Conservation (phyloP, 169 alveolate species). For the Cryptosporidium sp. region DNA sequence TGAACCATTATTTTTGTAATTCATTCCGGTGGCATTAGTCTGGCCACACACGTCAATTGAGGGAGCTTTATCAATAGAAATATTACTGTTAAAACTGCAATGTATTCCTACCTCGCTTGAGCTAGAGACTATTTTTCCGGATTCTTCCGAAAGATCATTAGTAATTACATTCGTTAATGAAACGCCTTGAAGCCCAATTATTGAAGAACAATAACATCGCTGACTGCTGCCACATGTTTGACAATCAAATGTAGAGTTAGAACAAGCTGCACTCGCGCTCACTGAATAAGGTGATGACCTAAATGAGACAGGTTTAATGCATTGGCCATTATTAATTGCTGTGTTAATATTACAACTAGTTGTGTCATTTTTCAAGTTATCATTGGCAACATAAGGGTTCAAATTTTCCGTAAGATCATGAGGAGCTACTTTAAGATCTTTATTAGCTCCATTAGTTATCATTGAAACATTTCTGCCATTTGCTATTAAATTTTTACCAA, state of each 20-base stretch:
- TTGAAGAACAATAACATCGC: conserved; percentile 22
- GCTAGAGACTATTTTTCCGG: not conserved
- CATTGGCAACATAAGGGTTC: conserved; percentile 4
- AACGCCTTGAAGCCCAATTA: conserved; percentile 4
- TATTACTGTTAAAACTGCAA: not conserved
- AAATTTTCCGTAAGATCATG: not conserved
- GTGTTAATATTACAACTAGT: conserved; percentile 2
- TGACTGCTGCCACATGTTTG: conserved; percentile 29
- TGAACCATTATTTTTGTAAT: not conserved
- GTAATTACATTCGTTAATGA: not conserved
- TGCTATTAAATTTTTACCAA: not conserved
- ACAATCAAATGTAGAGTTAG: conserved; percentile 21
- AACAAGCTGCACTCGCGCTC: not conserved
- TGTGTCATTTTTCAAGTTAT: not conserved
- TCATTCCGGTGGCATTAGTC: not conserved
- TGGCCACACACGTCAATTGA: not conserved
- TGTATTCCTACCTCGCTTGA: not conserved
- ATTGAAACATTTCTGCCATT: not conserved
- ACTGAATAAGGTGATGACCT: conserved; percentile 55
- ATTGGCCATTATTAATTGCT: not conserved
- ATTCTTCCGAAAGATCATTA: not conserved
- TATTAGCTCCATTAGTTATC: not conserved
- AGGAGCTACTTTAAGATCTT: conserved; percentile 12
- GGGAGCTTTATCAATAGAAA: not conserved
- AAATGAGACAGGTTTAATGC: conserved; percentile 3